phyloP scores from a whole-genome alignment of 805 yeast species.

The Metschnikowia corniflorae region DNA sequence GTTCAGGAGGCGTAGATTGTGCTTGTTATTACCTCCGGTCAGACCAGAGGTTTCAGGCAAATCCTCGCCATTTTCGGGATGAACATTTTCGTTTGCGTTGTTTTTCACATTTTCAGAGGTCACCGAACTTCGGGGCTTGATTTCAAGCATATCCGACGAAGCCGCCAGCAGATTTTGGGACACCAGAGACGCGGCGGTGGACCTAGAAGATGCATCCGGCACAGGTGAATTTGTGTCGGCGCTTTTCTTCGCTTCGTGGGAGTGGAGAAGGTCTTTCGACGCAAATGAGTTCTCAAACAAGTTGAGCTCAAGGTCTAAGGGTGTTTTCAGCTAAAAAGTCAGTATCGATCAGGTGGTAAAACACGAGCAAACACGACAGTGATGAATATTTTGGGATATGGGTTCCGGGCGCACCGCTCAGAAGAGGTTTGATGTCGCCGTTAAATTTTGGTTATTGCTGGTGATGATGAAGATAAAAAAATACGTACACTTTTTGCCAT shows the following conservation, averaged over 20 bases:
- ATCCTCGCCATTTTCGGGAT: not conserved
- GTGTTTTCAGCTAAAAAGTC: constrained; percentile 30
- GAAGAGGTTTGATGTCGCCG: too few relatives aligned
- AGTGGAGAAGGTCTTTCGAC: constrained; percentile 38
- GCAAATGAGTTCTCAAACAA: constrained; percentile 96
- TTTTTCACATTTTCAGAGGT: not conserved
- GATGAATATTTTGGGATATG: too few relatives aligned
- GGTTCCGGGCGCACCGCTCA: too few relatives aligned
- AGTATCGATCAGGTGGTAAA: too few relatives aligned
- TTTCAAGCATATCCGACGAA: constrained; percentile 10
- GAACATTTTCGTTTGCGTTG: not conserved
- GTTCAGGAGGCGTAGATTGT: constrained; percentile 33
- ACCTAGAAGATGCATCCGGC: constrained; percentile 3
- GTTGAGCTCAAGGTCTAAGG: constrained; percentile 84
- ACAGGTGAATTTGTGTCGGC: not conserved
- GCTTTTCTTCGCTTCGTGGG: constrained; percentile 5
- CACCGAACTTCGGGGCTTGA: constrained; percentile 6
- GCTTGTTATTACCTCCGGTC: constrained; percentile 24
- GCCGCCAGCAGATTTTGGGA: constrained; percentile 9
- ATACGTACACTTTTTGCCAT: constrained; percentile 25
- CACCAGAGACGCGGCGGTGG: constrained; percentile 8
- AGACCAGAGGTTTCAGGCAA: not conserved
- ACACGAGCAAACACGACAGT: too few relatives aligned
- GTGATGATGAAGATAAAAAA: too few relatives aligned
- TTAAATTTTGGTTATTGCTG: too few relatives aligned